Base-by-base conservation (phyloP, 2,329 filamentous ascomycete genomes). In the Fusarium marasasianum region DNA sequence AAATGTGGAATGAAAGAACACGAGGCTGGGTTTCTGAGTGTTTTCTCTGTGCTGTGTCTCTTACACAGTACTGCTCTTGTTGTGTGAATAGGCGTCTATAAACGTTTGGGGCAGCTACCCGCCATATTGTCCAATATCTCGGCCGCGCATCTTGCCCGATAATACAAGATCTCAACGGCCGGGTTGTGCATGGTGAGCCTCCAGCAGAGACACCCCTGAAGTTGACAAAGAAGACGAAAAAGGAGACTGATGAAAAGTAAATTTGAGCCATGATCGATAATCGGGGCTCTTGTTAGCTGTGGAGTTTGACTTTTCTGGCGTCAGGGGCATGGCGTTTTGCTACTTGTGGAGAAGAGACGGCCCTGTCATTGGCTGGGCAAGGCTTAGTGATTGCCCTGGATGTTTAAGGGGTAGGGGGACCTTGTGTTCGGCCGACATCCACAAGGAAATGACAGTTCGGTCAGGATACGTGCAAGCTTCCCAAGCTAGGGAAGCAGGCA, bases 291-390 rank as follows among this genome's bases (percentile, higher is more conserved):
- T 45, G 45, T 53, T 69, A 60, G 58, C 37, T 63, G 66, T 71
- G 61, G 75, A 72, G 63, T 72, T 55, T 69, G 54, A 53, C 53
- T 56, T 64, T 43, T 69, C 44, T 61, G 74, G 72, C 60, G 64
- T 75, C 64, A 77, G 75, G 75, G 73, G 75, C 66, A 71, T 68
- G 48, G 33, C 47, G 57, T 69, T 22, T 61, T 61, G 72, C 73
- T 35, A 50, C 63, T 37, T 72, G 60, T 68, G 63, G 71, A 76
- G 75, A 69, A 50, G 45, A 56, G 58, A 37, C 50, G 50, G 37
- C 72, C 43, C 50, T 55, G 63, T 58, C 26, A 43, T 59, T 59
- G 72, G 41, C 66, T 43, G 62, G 22, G 51, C 44, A 47, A 53
- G 47, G 65, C 29, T 56, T 68, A 71, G 62, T 60, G 66, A 61